A percentile compares a stretch with the other conserved stretches of the same genome.
Conservation (phyloP, 2,329 filamentous ascomycete species). For the Cladosporium sp. region DNA sequence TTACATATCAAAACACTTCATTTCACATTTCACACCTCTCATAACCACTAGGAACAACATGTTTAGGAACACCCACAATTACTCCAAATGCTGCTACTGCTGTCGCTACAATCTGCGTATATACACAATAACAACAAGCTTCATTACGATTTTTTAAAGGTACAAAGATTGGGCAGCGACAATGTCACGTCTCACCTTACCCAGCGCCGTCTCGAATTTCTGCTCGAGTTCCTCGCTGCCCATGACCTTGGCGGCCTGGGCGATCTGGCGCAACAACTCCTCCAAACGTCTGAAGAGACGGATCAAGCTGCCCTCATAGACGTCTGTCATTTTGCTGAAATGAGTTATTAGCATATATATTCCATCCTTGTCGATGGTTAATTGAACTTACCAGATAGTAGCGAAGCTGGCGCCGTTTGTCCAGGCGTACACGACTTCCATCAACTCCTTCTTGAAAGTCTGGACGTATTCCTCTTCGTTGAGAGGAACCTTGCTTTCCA, state of each 20-base stretch:
- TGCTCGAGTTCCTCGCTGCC: conserved; percentile 87
- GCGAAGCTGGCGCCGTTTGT: conserved; percentile 84
- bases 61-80: too few relatives aligned
- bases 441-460: conserved; percentile 87
- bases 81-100: too few relatives aligned
- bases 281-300: conserved; percentile 93
- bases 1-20: too few relatives aligned
- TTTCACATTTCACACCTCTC: too few relatives aligned
- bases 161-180: conserved; percentile 93
- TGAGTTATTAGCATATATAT: neutral
- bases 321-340: conserved; percentile 93
- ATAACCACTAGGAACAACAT: too few relatives aligned
- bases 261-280: conserved; percentile 91
- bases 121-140: neutral
- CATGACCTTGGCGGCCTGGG: conserved; percentile 95
- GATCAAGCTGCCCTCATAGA: conserved; percentile 94
- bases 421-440: conserved; percentile 95
- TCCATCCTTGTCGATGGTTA: too few relatives aligned
- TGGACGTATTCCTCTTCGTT: conserved; percentile 92
- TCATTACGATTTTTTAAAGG: conserved; percentile 51
- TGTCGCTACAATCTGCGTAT: neutral
- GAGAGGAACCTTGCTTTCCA: conserved; percentile 89
- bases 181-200: conserved; percentile 86
- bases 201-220: conserved; percentile 84
- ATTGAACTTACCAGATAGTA: conserved; percentile 82